Percentiles rank a stretch among this genome's conserved stretches.
These are phyloP conservation scores for Barnettozyma sucrosica DNA, from an alignment of 805 yeast genomes.

Conservation along the genomic window DNA sequence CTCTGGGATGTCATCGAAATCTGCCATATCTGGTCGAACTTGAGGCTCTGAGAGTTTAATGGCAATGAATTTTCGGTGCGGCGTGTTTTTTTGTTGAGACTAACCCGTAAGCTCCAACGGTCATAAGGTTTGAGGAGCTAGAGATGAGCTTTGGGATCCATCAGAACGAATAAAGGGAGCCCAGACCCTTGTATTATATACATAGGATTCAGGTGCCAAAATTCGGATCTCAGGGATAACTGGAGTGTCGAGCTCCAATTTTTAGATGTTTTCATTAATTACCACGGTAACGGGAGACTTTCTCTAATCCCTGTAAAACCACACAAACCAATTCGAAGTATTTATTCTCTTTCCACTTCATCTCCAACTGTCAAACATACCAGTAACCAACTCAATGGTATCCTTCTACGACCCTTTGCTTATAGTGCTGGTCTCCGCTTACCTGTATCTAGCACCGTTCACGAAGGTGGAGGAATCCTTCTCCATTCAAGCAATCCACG, in stretches of 20 bases:
- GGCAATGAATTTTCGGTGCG: no score
- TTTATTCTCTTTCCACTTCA: background rate
- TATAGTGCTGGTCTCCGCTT: slow-evolving; percentile 41
- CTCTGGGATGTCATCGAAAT: slow-evolving; percentile 8
- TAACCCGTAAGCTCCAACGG: no score
- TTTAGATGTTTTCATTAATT: no score
- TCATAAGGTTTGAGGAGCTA: no score
- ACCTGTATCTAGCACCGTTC: slow-evolving; percentile 61
- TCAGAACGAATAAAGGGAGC: no score
- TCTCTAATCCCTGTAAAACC: background rate
- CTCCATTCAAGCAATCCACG: slow-evolving; percentile 85
- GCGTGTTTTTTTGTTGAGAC: no score
- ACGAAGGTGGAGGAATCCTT: slow-evolving; percentile 95
- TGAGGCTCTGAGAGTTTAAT: background rate
- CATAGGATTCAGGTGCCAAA: no score
- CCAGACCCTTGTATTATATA: no score
- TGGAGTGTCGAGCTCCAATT: background rate
- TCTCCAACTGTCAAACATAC: no score
- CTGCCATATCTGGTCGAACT: background rate
- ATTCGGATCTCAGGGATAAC: no score
- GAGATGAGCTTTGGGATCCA: no score
- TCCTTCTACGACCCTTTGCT: slow-evolving; percentile 32
- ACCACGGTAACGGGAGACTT: background rate
- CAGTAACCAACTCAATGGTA: slow-evolving; percentile 1
- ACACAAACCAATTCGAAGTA: background rate